Evolutionary conservation across 306 rosid species (phyloP).

Genomic region (Hippophae rhamnoides): DNA sequence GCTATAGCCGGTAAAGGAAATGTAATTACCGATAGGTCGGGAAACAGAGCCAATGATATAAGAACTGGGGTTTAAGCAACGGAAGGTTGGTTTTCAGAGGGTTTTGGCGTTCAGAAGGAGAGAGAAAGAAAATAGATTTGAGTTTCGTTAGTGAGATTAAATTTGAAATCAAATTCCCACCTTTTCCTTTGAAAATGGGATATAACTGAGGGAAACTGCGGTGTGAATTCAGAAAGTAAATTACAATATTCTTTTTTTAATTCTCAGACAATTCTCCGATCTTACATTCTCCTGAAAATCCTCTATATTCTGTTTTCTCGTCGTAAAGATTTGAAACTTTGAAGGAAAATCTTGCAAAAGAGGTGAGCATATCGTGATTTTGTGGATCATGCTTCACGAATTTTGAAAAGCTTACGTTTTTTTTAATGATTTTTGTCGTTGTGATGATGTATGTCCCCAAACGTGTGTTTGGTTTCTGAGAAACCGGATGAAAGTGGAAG

Average conservation of each 20-base stretch:
- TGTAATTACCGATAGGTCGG: conserved; percentile 41
- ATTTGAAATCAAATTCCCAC: neutral
- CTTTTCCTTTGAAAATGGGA: conserved; percentile 16
- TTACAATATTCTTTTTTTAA: conserved; percentile 15
- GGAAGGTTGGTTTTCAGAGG: conserved; percentile 48
- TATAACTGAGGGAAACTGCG: conserved; percentile 19
- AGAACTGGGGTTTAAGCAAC: conserved; percentile 64
- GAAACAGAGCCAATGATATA: conserved; percentile 63
- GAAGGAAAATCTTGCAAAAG: conserved; percentile 13
- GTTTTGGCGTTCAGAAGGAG: conserved; percentile 55
- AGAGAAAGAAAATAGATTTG: conserved; percentile 9
- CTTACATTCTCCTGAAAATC: conserved; percentile 35
- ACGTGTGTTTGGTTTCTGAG: conserved; percentile 12
- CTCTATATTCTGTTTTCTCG: conserved; percentile 23
- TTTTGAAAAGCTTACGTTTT: conserved; percentile 17
- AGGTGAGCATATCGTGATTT: conserved; percentile 44
- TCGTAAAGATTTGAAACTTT: conserved; percentile 25
- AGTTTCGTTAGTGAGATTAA: conserved; percentile 8
- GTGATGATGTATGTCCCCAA: conserved; percentile 22
- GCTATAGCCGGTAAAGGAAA: conserved; percentile 31
- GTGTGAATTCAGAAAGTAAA: conserved; percentile 11
- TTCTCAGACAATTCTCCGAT: conserved; percentile 34
- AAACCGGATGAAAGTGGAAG: conserved; percentile 12
- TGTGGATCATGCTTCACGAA: conserved; percentile 21
- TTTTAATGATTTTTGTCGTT: conserved; percentile 25